Evolutionary conservation across 1,284 basidiomycete genomes (phyloP).

Genomic region (Pterulicium gracile): DNA sequence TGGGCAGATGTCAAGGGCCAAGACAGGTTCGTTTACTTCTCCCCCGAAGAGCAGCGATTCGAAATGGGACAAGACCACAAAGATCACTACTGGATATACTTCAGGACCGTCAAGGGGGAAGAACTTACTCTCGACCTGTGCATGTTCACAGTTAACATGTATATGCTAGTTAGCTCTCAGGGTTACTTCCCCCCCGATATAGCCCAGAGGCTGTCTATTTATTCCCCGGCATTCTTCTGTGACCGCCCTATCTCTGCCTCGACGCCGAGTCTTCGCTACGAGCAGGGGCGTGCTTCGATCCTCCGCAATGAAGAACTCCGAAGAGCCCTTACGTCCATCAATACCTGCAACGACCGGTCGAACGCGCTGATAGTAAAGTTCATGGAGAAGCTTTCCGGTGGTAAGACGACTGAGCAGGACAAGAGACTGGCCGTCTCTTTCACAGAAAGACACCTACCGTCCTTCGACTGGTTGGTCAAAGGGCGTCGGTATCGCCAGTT

Average conservation of each 20-base stretch:
- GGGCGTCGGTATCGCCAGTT: constrained; percentile 16
- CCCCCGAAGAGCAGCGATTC: constrained; percentile 14
- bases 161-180: constrained; percentile 14
- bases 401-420: constrained; percentile 14
- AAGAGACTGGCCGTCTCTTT: constrained; percentile 13
- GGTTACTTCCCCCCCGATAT: constrained; percentile 15
- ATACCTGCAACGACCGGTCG: constrained; percentile 2
- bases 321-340: constrained; percentile 10
- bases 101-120: constrained; percentile 28
- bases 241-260: constrained; percentile 15
- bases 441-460: constrained; percentile 9
- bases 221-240: constrained; percentile 23
- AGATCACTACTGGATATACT: constrained; percentile 37
- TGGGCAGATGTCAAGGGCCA: constrained; percentile 18
- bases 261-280: constrained; percentile 15
- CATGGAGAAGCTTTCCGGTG: constrained; percentile 18
- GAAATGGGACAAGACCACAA: constrained; percentile 26
- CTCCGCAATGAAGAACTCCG: constrained; percentile 22
- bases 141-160: constrained; percentile 30
- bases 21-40: constrained; percentile 25
- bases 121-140: constrained; percentile 26
- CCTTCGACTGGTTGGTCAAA: constrained; percentile 11
- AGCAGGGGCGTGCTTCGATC: constrained; percentile 22
- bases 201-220: constrained; percentile 5
- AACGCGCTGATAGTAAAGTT: constrained; percentile 9